These are phyloP conservation scores for Inosperma sp. DNA, from an alignment of 768 basidiomycete species.

Conservation along the genomic window DNA sequence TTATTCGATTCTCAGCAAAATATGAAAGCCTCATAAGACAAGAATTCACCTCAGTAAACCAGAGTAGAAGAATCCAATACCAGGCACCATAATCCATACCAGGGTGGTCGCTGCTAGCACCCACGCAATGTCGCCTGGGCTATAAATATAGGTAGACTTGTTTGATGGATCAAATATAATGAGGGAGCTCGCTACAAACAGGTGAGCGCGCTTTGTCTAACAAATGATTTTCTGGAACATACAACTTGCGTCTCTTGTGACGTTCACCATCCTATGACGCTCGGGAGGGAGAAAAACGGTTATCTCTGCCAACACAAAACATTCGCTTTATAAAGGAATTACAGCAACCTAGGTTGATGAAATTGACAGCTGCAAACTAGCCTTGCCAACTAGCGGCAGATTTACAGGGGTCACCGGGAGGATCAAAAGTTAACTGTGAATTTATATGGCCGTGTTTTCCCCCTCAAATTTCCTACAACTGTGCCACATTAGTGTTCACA, in stretches of 20 bases:
- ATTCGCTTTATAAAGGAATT: background rate
- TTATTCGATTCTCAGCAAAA: background rate
- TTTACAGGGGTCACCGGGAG: no score
- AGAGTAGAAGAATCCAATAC: constrained; percentile 56
- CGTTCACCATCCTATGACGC: constrained; percentile 18
- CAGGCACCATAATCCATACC: constrained; percentile 78
- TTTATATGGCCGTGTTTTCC: no score
- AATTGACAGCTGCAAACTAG: no score
- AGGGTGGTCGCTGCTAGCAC: constrained; percentile 66
- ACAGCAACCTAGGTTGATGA: no score
- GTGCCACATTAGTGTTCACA: no score
- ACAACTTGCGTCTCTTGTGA: constrained; percentile 35
- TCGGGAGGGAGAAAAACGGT: background rate
- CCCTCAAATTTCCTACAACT: no score
- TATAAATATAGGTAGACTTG: no score
- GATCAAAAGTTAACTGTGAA: no score
- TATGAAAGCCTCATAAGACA: background rate
- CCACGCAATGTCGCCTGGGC: constrained; percentile 46
- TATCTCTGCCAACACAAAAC: background rate
- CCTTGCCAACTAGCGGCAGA: no score
- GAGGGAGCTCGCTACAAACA: background rate
- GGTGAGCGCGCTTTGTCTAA: no score
- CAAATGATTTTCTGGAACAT: no score
- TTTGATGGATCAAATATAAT: no score
- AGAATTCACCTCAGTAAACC: constrained; percentile 55